A percentile compares a stretch with the other conserved stretches of the same genome.
phyloP scores from a whole-genome alignment of 2,329 filamentous ascomycete genomes.

The Neobulgaria alba region DNA sequence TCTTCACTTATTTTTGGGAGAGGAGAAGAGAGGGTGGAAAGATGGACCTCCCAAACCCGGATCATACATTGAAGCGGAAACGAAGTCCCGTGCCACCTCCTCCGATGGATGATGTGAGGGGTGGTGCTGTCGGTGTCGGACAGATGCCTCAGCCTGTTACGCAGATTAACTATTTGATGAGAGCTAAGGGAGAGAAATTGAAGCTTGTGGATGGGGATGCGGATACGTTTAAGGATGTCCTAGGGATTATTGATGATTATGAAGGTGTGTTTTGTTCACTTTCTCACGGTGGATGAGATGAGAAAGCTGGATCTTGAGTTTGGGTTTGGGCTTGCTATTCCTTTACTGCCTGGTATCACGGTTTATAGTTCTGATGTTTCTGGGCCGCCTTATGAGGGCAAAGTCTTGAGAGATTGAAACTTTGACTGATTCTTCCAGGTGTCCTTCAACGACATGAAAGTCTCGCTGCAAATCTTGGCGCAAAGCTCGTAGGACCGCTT shows the following conservation, averaged over 20 bases:
- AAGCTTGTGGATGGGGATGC: constrained; percentile 44
- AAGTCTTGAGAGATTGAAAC: no score
- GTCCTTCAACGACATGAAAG: constrained; percentile 80
- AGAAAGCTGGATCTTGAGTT: constrained; percentile 1
- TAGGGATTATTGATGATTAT: constrained; percentile 68
- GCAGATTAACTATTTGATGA: constrained; percentile 47
- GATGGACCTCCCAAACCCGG: no score
- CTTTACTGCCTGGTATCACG: not conserved
- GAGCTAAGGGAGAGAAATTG: constrained; percentile 36
- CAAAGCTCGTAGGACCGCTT: constrained; percentile 72
- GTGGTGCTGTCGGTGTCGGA: not conserved
- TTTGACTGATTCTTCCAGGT: constrained; percentile 39
- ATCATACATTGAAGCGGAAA: not conserved
- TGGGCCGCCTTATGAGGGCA: no score
- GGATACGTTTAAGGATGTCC: constrained; percentile 65
- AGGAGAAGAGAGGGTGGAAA: no score
- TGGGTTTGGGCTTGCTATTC: not conserved
- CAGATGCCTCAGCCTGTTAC: constrained; percentile 10
- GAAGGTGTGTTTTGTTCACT: constrained; percentile 41
- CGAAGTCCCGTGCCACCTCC: not conserved
- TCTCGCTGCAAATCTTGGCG: constrained; percentile 76
- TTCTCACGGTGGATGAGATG: not conserved
- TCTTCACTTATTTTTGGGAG: no score
- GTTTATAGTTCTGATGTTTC: no score
- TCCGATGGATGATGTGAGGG: constrained; percentile 1